Evolutionary conservation across 2,329 filamentous ascomycete species (phyloP), one percentile per base, ranked within the genome.

Genomic region (Aphanoascus verrucosus): DNA sequence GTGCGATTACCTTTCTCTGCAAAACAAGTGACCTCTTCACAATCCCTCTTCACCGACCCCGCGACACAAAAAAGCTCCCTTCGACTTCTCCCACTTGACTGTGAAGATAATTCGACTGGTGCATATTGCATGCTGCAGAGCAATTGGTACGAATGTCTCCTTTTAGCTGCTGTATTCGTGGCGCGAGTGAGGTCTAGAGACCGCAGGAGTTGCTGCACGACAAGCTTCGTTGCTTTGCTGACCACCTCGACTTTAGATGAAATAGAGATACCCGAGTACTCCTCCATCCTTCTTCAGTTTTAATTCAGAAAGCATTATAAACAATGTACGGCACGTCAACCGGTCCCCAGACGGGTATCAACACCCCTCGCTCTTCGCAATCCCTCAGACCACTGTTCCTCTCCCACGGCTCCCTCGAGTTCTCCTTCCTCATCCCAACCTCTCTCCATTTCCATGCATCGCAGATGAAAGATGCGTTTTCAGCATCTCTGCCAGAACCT

Each of bases 361-460:
- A 90, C 62, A 98, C 93, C 63, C 93, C 93, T 64, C 85, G 93
- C 74, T 95, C 91, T 54, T 93, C 87, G 63, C 84, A 89, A 61
- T 95, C 91, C 60, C 83, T 96, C 61, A 87, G 93, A 62, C 91
- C 93, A 59, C 82, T 98, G 67, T 88, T 86, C 64, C 80, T 98
- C 66, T 80, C 83, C 61, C 93, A 98, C 73, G 93, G 94, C 69
- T 88, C 88, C 53, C 89, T 98, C 74, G 93, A 98, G 72, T 88
- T 94, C 66, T 91, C 88, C 52, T 93, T 98, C 70, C 84, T 96
- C 66, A 86, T 98, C 67, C 91, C 93, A 55, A 97, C 93, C 62
- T 87, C 84, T 65, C 82, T 96, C 59, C 93, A 98, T 74, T 98
- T 94, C 77, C 90, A 93, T 72, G 93, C 93, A 64, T 86, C 89